Conservation (phyloP, 2,329 filamentous ascomycete genomes). For the Colletotrichum sp. region DNA sequence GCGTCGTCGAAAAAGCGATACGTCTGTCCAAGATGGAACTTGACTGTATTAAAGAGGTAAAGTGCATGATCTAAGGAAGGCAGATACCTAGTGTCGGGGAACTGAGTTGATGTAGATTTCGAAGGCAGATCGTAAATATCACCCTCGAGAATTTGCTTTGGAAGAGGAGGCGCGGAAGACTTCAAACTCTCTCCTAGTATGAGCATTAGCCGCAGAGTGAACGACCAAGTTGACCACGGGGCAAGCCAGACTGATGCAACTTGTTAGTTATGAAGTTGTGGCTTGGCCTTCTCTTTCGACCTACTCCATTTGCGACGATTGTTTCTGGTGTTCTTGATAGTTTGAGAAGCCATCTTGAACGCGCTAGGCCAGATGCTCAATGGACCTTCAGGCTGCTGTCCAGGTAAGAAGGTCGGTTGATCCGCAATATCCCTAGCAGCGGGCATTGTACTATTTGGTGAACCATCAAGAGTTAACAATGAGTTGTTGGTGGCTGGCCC, state of each 20-base stretch:
- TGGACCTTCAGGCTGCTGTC: not conserved
- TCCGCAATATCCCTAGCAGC: not conserved
- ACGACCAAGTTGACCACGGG: not conserved
- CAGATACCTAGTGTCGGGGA: conserved; percentile 31
- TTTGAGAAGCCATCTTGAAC: conserved; percentile 30
- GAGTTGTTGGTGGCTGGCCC: not conserved
- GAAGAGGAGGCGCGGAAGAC: conserved; percentile 20
- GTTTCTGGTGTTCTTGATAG: conserved; percentile 30
- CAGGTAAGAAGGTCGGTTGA: not conserved
- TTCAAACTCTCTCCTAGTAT: not conserved
- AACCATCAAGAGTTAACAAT: not conserved
- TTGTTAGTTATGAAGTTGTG: not conserved
- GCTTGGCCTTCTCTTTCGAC: fast-evolving
- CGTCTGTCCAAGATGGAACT: not conserved
- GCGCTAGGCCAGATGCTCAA: conserved; percentile 32
- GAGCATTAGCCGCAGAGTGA: not conserved
- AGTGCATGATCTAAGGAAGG: not conserved
- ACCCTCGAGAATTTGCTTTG: conserved; percentile 31
- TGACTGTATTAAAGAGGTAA: not conserved
- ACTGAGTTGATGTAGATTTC: conserved; percentile 30
- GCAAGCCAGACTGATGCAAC: not conserved
- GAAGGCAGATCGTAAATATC: conserved; percentile 24
- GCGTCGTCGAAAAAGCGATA: not conserved
- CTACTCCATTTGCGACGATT: conserved; percentile 39
- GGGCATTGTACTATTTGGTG: not conserved